A percentile compares a stretch with the other conserved stretches of the same genome.
Conservation (phyloP, 1,284 basidiomycete species). For the Cryptococcus maquisensis region DNA sequence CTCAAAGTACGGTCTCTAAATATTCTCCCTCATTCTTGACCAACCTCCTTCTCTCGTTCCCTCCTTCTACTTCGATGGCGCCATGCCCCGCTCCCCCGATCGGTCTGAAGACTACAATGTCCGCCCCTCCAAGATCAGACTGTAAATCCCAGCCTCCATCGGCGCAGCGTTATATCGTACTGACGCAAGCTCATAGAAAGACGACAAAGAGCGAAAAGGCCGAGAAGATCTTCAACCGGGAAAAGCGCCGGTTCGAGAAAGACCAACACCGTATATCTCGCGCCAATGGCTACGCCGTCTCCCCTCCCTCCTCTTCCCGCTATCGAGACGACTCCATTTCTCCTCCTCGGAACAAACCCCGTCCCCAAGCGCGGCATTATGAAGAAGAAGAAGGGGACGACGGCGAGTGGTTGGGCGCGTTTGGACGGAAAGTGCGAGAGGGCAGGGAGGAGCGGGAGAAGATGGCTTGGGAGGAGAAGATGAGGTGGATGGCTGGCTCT, state of each 20-base stretch:
- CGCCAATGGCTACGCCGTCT: slow-evolving; percentile 30
- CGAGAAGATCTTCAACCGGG: slow-evolving; percentile 23
- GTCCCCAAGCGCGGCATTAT: neutral
- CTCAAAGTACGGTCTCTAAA: too few relatives aligned
- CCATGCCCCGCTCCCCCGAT: too few relatives aligned
- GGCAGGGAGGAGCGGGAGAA: slow-evolving; percentile 9
- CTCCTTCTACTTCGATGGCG: too few relatives aligned
- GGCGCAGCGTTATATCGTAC: neutral
- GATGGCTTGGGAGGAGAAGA: slow-evolving; percentile 19
- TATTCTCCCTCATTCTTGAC: too few relatives aligned
- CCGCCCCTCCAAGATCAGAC: neutral
- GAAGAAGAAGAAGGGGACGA: slow-evolving; percentile 9
- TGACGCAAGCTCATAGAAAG: slow-evolving; percentile 21
- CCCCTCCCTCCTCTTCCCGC: slow-evolving; percentile 15
- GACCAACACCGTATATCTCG: slow-evolving; percentile 25
- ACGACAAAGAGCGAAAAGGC: slow-evolving; percentile 32
- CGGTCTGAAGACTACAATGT: neutral
- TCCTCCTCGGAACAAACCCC: slow-evolving; percentile 16
- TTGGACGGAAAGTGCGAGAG: slow-evolving; percentile 10
- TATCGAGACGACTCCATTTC: slow-evolving; percentile 20
- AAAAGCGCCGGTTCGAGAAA: slow-evolving; percentile 18
- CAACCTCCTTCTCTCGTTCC: too few relatives aligned
- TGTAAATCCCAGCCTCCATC: neutral
- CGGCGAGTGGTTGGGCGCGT: slow-evolving; percentile 18
- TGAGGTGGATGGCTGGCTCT: slow-evolving; percentile 19